These are phyloP conservation scores for Symbiodinium pilosum DNA, from an alignment of 73 alveolate genomes.

Conservation along the genomic window DNA sequence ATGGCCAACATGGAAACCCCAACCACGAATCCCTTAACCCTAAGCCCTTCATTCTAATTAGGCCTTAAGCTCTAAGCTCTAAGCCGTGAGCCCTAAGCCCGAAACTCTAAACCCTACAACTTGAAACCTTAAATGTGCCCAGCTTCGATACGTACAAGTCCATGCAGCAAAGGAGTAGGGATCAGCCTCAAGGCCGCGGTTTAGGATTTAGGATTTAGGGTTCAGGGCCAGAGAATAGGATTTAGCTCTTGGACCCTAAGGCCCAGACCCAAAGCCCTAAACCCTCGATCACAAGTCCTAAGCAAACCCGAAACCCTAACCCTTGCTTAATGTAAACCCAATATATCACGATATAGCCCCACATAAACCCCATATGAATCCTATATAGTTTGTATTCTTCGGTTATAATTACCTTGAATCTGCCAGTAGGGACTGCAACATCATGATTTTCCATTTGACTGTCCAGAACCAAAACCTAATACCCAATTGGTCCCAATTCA, in stretches of 20 bases:
- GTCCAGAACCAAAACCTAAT: too few species aligned
- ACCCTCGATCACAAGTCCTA: not conserved
- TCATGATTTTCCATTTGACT: too few species aligned
- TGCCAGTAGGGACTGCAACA: too few species aligned
- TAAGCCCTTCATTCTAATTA: not conserved
- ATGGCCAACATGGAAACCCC: not conserved
- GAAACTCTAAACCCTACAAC: not conserved
- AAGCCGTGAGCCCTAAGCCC: not conserved
- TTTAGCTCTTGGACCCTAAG: not conserved
- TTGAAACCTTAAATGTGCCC: not conserved
- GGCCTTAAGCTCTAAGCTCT: not conserved
- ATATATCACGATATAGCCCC: too few species aligned
- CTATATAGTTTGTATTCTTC: too few species aligned
- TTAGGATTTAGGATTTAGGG: not conserved
- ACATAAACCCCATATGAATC: too few species aligned
- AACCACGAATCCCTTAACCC: not conserved
- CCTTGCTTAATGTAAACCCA: too few species aligned
- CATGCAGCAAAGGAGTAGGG: too few species aligned
- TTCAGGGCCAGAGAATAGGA: not conserved
- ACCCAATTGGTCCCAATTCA: too few species aligned
- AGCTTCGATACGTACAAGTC: too few species aligned
- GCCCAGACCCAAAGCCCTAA: not conserved
- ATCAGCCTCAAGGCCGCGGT: not conserved
- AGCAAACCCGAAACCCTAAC: too few species aligned
- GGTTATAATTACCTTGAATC: too few species aligned